Percentiles rank a stretch among this genome's conserved stretches.
These are phyloP conservation scores for Rhodocollybia butyracea DNA, from an alignment of 768 basidiomycete species.

Conservation along the genomic window DNA sequence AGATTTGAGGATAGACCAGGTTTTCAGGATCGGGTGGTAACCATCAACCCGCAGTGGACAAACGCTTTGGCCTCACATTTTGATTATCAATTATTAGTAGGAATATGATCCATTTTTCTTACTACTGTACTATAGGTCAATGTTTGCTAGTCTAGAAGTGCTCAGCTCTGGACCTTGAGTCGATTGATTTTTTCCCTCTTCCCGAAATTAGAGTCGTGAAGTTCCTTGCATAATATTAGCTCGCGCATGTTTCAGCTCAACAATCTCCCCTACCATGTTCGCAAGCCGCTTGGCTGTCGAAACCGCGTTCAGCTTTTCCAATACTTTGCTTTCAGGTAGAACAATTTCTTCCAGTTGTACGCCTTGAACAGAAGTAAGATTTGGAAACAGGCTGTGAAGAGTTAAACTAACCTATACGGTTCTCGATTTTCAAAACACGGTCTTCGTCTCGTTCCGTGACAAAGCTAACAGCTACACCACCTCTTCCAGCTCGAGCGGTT, in stretches of 20 bases:
- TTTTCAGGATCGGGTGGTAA: no score
- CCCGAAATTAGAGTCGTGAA: slow-evolving; percentile 89
- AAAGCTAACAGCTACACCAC: slow-evolving; percentile 89
- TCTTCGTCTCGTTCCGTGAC: slow-evolving; percentile 94
- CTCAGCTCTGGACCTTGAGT: slow-evolving; percentile 41
- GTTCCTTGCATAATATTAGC: slow-evolving; percentile 44
- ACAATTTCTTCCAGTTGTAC: slow-evolving; percentile 71
- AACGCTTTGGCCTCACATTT: no score
- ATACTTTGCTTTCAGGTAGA: slow-evolving; percentile 75
- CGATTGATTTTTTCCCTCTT: slow-evolving; percentile 81
- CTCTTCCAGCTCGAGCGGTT: slow-evolving; percentile 87
- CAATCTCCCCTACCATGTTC: slow-evolving; percentile 70
- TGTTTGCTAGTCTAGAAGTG: neutral
- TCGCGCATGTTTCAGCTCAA: neutral
- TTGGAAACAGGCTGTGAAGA: neutral
- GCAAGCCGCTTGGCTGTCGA: slow-evolving; percentile 91
- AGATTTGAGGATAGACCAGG: no score
- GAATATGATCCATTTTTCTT: no score
- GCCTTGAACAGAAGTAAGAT: slow-evolving; percentile 38
- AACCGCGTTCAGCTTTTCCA: slow-evolving; percentile 85
- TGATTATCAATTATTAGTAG: no score
- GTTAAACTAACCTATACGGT: slow-evolving; percentile 69
- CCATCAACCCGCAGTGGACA: no score
- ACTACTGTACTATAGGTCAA: no score
- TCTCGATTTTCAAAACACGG: slow-evolving; percentile 77